Evolutionary conservation across 768 basidiomycete genomes (phyloP).

Genomic region (Mycena maculata): DNA sequence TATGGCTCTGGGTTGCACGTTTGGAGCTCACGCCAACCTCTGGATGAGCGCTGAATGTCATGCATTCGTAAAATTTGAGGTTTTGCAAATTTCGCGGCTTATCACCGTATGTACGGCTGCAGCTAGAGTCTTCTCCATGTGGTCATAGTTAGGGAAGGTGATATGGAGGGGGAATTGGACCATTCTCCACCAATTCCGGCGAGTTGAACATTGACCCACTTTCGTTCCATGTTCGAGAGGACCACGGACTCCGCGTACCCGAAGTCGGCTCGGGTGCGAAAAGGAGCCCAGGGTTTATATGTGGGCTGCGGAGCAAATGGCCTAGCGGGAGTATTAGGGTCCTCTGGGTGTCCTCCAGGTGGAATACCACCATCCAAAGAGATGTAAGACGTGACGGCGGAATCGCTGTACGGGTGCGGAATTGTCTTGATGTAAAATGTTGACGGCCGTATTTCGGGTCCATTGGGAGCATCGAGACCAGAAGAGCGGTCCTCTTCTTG

Average conservation of each 20-base stretch:
- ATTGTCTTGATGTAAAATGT: constrained; percentile 2
- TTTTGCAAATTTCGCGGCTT: too few relatives aligned
- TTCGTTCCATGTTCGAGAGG: not conserved
- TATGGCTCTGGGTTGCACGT: too few relatives aligned
- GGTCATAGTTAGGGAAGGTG: constrained; percentile 15
- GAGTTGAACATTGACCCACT: constrained; percentile 6
- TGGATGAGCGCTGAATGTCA: too few relatives aligned
- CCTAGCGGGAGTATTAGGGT: not conserved
- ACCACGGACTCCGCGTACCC: constrained; percentile 12
- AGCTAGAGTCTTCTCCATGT: constrained; percentile 9
- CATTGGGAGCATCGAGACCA: too few relatives aligned
- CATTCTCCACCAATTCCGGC: constrained; percentile 18
- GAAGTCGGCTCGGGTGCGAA: constrained; percentile 20
- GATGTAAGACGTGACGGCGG: not conserved
- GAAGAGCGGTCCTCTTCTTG: too few relatives aligned
- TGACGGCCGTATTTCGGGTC: too few relatives aligned
- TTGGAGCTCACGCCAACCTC: too few relatives aligned
- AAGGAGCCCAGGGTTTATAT: too few relatives aligned
- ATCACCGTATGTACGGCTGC: constrained; percentile 22
- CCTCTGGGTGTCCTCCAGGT: not conserved
- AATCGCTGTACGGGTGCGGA: not conserved
- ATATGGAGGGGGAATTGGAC: constrained; percentile 13
- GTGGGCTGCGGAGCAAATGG: not conserved
- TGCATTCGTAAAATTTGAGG: too few relatives aligned
- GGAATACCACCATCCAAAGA: not conserved